A percentile compares a stretch with the other conserved stretches of the same genome.
Conservation (phyloP, 352 stramenopile genomes). For the Globisporangium lucens region DNA sequence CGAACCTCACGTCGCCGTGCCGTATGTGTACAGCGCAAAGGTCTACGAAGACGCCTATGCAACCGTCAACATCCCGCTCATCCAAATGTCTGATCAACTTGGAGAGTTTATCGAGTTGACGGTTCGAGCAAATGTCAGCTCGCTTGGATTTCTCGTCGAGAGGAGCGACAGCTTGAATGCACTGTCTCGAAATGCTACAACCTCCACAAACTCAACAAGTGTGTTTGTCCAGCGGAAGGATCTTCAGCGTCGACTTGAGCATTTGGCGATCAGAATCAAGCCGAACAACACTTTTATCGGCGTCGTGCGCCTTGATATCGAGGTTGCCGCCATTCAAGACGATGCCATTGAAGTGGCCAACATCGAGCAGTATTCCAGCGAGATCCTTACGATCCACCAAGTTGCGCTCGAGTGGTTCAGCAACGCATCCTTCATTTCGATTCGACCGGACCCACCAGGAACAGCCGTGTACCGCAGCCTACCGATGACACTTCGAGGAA, state of each 20-base stretch:
- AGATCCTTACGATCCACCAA: constrained; percentile 16
- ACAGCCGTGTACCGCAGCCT: constrained; percentile 31
- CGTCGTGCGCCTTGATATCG: constrained; percentile 20
- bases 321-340: constrained; percentile 14
- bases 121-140: constrained; percentile 8
- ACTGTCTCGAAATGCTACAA: not conserved
- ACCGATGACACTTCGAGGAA: constrained; percentile 18
- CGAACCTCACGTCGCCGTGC: constrained; percentile 8
- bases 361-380: constrained; percentile 20
- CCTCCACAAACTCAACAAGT: not conserved
- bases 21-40: constrained; percentile 28
- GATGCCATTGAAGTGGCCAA: not conserved
- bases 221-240: constrained; percentile 1
- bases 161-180: constrained; percentile 5
- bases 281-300: constrained; percentile 23
- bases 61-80: constrained; percentile 24
- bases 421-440: constrained; percentile 8
- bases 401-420: constrained; percentile 30
- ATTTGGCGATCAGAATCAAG: constrained; percentile 19
- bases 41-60: constrained; percentile 18
- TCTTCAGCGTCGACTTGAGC: constrained; percentile 3
- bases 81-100: constrained; percentile 7
- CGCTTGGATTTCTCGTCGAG: constrained; percentile 10
- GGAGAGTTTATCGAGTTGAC: constrained; percentile 9
- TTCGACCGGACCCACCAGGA: constrained; percentile 3